A percentile compares a stretch with the other conserved stretches of the same genome.
Evolutionary conservation across 1,139 yeast species (phyloP).

Genomic region (Hyphopichia wangnamkhiaoensis): DNA sequence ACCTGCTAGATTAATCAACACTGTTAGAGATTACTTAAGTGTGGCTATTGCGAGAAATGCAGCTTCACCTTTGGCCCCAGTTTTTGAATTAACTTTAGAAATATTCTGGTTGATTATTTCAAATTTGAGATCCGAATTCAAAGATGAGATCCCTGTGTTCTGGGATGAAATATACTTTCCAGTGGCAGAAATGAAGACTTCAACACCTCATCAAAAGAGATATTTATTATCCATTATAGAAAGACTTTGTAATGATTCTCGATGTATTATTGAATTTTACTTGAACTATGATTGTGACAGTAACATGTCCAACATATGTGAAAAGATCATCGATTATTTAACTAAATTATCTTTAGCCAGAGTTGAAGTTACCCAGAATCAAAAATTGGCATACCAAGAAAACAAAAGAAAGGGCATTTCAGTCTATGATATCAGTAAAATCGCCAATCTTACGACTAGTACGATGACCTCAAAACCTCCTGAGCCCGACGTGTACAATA

Average conservation of each 20-base stretch:
- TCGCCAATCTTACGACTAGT: constrained; percentile 75
- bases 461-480: constrained; percentile 64
- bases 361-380: constrained; percentile 71
- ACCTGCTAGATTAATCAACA: constrained; percentile 65
- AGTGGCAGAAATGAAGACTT: constrained; percentile 85
- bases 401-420: constrained; percentile 62
- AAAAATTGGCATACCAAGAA: constrained; percentile 66
- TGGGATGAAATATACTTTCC: constrained; percentile 94
- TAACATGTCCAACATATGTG: constrained; percentile 81
- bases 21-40: constrained; percentile 83
- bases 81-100: constrained; percentile 88
- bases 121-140: constrained; percentile 82
- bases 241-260: constrained; percentile 82
- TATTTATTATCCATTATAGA: constrained; percentile 78
- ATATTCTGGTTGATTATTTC: constrained; percentile 89
- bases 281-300: constrained; percentile 94
- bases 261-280: constrained; percentile 88
- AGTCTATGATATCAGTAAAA: constrained; percentile 69
- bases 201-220: constrained; percentile 90
- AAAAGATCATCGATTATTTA: constrained; percentile 73
- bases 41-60: constrained; percentile 87
- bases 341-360: constrained; percentile 72
- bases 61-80: constrained; percentile 88
- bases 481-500: constrained; percentile 53
- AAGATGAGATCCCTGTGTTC: constrained; percentile 90